A percentile compares a stretch with the other conserved stretches of the same genome.
phyloP scores from a whole-genome alignment of 495 filamentous ascomycete genomes.

The Chaetomidium leptoderma region DNA sequence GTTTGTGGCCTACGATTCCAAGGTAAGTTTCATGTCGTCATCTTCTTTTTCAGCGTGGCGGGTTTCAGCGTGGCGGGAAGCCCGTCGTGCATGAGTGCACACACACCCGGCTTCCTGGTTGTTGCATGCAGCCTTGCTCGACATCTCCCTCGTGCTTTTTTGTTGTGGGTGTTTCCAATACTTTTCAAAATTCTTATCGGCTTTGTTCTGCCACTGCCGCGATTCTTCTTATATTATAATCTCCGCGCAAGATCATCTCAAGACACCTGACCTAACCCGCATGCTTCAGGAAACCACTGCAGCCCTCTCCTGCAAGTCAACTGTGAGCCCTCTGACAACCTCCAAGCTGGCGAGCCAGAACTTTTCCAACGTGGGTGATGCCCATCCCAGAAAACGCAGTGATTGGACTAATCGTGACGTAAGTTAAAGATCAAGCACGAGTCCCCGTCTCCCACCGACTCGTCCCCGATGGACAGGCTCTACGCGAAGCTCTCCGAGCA shows the following conservation, averaged over 20 bases:
- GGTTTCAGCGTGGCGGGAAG: background rate
- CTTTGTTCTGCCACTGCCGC: background rate
- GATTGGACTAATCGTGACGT: conserved; percentile 38
- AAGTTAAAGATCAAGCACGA: conserved; percentile 50
- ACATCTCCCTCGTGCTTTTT: background rate
- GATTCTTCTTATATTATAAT: background rate
- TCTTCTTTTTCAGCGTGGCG: background rate
- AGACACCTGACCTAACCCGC: background rate
- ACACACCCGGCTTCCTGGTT: background rate
- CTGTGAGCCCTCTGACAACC: conserved; percentile 41
- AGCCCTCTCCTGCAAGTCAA: conserved; percentile 37
- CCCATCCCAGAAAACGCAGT: background rate
- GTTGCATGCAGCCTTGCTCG: background rate
- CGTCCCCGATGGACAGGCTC: conserved; percentile 54
- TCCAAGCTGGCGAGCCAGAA: conserved; percentile 50
- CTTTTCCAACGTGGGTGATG: conserved; percentile 38
- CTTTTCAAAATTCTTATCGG: background rate
- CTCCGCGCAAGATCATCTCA: no score
- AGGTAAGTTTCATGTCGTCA: conserved; percentile 16
- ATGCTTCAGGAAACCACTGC: conserved; percentile 11
- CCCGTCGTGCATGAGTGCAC: background rate
- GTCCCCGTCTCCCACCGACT: conserved; percentile 30
- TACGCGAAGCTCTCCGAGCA: conserved; percentile 67
- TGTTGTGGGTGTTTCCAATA: background rate
- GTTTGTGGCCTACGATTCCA: conserved; percentile 1